A percentile compares a stretch with the other conserved stretches of the same genome.
These are phyloP conservation scores for Starmerella khaoyaiensis DNA, from an alignment of 805 yeast species.

Conservation along the genomic window DNA sequence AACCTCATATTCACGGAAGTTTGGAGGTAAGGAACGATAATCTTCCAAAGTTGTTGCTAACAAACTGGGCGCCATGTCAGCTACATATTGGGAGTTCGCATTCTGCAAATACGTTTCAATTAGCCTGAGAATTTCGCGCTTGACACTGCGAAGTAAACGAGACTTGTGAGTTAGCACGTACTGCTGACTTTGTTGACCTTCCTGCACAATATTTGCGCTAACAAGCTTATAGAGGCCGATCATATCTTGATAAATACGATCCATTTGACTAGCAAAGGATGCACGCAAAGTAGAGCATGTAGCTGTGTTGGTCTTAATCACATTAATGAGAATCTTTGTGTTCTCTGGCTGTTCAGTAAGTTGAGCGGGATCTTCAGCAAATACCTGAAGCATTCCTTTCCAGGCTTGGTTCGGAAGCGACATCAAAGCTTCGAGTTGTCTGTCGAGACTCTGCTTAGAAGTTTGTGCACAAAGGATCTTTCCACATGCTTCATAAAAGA, in stretches of 20 bases:
- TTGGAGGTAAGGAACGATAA: conserved; percentile 77
- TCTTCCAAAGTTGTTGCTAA: conserved; percentile 79
- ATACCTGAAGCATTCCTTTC: conserved; percentile 75
- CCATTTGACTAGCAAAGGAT: conserved; percentile 77
- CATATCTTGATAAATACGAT: conserved; percentile 77
- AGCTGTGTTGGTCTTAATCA: conserved; percentile 88
- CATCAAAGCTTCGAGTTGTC: conserved; percentile 66
- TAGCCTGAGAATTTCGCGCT: conserved; percentile 81
- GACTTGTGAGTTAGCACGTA: conserved; percentile 86
- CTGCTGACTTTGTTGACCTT: conserved; percentile 67
- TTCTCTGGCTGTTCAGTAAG: conserved; percentile 57
- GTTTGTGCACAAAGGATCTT: conserved; percentile 81
- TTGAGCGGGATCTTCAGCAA: conserved; percentile 69
- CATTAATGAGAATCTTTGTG: conserved; percentile 83
- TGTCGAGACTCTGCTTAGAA: conserved; percentile 46
- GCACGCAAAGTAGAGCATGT: conserved; percentile 93
- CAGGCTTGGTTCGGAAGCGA: conserved; percentile 87
- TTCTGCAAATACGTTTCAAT: conserved; percentile 78
- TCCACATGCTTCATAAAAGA: conserved; percentile 96
- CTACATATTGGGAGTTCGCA: conserved; percentile 74
- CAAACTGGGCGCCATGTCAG: conserved; percentile 69
- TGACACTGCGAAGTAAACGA: conserved; percentile 88
- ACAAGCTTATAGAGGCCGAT: conserved; percentile 80
- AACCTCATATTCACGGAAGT: conserved; percentile 96
- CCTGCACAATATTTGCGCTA: conserved; percentile 60